These are phyloP conservation scores for Cornus kousa DNA, from an alignment of 148 eudicot genomes.

Conservation along the genomic window DNA sequence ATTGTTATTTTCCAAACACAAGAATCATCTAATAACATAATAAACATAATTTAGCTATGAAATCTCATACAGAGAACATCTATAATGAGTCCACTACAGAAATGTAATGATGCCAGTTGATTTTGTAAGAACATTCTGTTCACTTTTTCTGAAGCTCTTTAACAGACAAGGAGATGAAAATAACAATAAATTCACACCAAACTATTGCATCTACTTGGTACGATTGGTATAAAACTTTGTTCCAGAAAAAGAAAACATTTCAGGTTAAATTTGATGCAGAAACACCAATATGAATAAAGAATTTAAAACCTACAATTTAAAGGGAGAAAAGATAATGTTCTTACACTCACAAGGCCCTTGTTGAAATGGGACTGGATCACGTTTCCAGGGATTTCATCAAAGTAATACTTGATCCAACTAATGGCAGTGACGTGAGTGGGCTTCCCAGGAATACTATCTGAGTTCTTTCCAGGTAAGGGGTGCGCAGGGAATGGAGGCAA, in stretches of 20 bases:
- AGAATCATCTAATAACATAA: too few species aligned
- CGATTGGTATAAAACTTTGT: background rate
- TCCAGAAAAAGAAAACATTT: background rate
- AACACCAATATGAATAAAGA: background rate
- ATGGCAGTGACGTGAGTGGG: slow-evolving; percentile 60
- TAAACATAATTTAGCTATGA: background rate
- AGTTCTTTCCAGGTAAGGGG: slow-evolving; percentile 63
- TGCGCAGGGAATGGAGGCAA: slow-evolving; percentile 79
- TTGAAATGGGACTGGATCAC: slow-evolving; percentile 69
- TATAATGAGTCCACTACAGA: background rate
- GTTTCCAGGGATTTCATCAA: slow-evolving; percentile 51
- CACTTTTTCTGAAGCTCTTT: background rate
- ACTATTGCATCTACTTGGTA: background rate
- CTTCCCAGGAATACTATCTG: background rate
- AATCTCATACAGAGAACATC: slow-evolving; percentile 5
- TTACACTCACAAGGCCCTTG: slow-evolving; percentile 74
- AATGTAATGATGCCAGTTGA: background rate
- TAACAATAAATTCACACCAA: background rate
- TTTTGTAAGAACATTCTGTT: background rate
- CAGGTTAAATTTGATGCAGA: background rate
- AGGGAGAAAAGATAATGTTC: background rate
- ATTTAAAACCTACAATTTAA: background rate
- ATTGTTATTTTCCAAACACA: too few species aligned
- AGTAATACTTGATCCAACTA: slow-evolving; percentile 87
- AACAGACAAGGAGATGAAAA: background rate